A percentile compares a stretch with the other conserved stretches of the same genome.
phyloP scores from a whole-genome alignment of 805 yeast genomes.

The Sporopachydermia lactativora region DNA sequence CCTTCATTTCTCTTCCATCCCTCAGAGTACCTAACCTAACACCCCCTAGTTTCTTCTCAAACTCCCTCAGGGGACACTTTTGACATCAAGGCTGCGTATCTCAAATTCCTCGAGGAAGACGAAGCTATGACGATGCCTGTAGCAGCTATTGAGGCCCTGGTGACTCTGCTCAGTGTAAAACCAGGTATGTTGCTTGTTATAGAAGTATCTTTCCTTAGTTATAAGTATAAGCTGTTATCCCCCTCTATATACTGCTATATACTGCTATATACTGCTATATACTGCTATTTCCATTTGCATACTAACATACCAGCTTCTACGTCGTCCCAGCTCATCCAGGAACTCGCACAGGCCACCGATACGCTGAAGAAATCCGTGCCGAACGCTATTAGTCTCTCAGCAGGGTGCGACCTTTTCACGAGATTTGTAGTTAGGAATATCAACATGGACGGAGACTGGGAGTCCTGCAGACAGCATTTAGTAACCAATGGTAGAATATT shows the following conservation, averaged over 20 bases:
- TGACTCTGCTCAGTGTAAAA: slow-evolving; percentile 64
- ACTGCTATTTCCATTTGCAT: not conserved
- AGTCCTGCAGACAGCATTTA: slow-evolving; percentile 72
- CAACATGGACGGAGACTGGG: slow-evolving; percentile 84
- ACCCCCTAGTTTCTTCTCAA: too few relatives aligned
- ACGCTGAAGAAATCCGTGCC: slow-evolving; percentile 67
- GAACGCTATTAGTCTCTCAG: slow-evolving; percentile 85
- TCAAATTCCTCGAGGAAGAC: slow-evolving; percentile 72
- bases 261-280: not conserved
- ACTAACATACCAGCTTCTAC: slow-evolving; percentile 40
- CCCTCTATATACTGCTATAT: not conserved
- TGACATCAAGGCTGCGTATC: slow-evolving; percentile 72
- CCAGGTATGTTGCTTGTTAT: slow-evolving; percentile 32
- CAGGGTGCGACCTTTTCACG: slow-evolving; percentile 95
- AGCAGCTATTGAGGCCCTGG: slow-evolving; percentile 93
- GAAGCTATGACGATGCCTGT: slow-evolving; percentile 98
- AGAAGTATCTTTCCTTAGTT: not conserved
- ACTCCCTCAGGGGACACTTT: slow-evolving; percentile 26
- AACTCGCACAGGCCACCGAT: slow-evolving; percentile 63
- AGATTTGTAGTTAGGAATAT: slow-evolving; percentile 84
- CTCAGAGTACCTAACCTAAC: too few relatives aligned
- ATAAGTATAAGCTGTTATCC: not conserved
- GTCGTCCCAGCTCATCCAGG: slow-evolving; percentile 78
- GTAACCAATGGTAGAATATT: slow-evolving; percentile 91
- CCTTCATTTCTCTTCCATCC: too few relatives aligned